phyloP scores from a whole-genome alignment of 73 alveolate species.

The Paramecium primaurelia region DNA sequence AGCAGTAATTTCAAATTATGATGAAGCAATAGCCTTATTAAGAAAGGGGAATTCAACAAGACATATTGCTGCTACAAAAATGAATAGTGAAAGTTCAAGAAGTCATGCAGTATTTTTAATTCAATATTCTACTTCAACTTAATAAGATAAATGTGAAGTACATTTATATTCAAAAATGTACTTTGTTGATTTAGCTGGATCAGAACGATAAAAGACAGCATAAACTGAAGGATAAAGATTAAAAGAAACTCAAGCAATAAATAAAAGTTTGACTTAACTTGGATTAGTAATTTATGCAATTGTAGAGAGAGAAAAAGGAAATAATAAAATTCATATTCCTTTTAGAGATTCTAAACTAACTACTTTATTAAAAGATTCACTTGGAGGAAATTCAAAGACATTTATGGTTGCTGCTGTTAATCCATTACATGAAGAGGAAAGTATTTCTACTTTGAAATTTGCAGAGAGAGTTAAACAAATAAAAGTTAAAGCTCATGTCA shows the following conservation, averaged over 20 bases:
- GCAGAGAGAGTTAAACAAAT: conserved; percentile 92
- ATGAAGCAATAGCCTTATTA: conserved; percentile 76
- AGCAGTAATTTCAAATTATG: conserved; percentile 70
- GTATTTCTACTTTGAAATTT: conserved; percentile 88
- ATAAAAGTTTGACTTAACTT: conserved; percentile 89
- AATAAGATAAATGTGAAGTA: not conserved
- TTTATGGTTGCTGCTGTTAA: conserved; percentile 83
- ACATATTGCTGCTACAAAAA: conserved; percentile 82
- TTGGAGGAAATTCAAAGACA: conserved; percentile 89
- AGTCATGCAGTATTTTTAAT: conserved; percentile 89
- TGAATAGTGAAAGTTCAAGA: conserved; percentile 91
- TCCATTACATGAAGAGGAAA: conserved; percentile 75
- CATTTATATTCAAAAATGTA: conserved; percentile 80
- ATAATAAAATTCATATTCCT: conserved; percentile 72
- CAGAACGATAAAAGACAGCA: conserved; percentile 91
- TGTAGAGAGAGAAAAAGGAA: conserved; percentile 82
- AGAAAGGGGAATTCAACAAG: conserved; percentile 76
- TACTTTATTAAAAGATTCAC: conserved; percentile 75
- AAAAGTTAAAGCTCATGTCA: conserved; percentile 77
- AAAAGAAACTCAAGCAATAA: conserved; percentile 97
- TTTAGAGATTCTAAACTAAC: conserved; percentile 91
- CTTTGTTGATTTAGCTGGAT: conserved; percentile 97
- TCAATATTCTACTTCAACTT: not conserved
- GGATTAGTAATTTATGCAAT: conserved; percentile 93
- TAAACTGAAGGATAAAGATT: conserved; percentile 93